A percentile compares a stretch with the other conserved stretches of the same genome.
Evolutionary conservation across 192 early-diverging fungal genomes (phyloP).

Genomic region (Gaertneriomyces semiglobifer): DNA sequence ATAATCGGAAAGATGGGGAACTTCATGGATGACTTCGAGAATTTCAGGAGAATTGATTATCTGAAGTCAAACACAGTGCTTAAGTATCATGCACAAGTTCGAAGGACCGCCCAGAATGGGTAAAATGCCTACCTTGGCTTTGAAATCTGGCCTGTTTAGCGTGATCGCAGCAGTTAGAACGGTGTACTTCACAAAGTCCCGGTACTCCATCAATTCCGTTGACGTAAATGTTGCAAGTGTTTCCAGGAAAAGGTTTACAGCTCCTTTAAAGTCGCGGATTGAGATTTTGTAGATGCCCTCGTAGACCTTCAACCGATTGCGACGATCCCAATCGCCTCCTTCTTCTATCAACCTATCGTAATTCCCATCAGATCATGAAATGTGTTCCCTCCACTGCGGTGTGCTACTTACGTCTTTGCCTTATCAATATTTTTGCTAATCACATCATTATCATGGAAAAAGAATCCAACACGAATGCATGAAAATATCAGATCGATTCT

Average conservation of each 20-base stretch:
- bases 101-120: neutral
- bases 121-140: constrained; percentile 69
- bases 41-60: constrained; percentile 94
- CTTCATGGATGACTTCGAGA: constrained; percentile 87
- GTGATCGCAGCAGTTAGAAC: constrained; percentile 84
- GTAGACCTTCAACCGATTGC: constrained; percentile 96
- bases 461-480: constrained; percentile 89
- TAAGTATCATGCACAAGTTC: constrained; percentile 3
- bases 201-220: constrained; percentile 96
- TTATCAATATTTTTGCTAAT: constrained; percentile 80
- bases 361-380: neutral
- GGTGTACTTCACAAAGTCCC: constrained; percentile 94
- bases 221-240: constrained; percentile 94
- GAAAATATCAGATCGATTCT: constrained; percentile 93
- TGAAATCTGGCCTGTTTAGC: constrained; percentile 88
- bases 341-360: constrained; percentile 81
- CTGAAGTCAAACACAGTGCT: constrained; percentile 31
- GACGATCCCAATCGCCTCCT: constrained; percentile 99
- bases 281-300: constrained; percentile 91
- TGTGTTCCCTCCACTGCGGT: neutral
- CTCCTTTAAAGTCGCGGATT: constrained; percentile 93
- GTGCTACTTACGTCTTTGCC: constrained; percentile 44
- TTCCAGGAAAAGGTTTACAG: constrained; percentile 85
- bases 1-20: constrained; percentile 79
- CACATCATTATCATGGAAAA: constrained; percentile 78